phyloP scores from a whole-genome alignment of 164 flowering plant species.

The Piper betle region DNA sequence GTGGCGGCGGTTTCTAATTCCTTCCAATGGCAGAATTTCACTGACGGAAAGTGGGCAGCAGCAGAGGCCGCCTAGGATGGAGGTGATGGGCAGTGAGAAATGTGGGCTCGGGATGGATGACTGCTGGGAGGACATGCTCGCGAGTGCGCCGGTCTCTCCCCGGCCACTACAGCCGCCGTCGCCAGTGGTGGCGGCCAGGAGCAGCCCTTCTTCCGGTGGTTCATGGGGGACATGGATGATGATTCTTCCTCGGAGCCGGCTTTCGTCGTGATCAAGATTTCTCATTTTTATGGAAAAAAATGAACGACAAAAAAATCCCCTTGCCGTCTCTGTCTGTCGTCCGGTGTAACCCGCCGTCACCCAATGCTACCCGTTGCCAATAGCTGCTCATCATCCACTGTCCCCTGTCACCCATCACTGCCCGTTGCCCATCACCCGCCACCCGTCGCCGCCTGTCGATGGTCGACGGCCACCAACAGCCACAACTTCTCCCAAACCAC shows the following conservation, averaged over 20 bases:
- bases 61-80: conserved; percentile 21
- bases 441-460: too few relatives aligned
- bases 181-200: conserved; percentile 22
- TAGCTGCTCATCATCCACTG: too few relatives aligned
- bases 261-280: too few relatives aligned
- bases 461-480: too few relatives aligned
- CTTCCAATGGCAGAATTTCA: neutral
- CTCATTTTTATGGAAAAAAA: too few relatives aligned
- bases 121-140: conserved; percentile 37
- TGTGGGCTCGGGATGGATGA: conserved; percentile 58
- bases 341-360: too few relatives aligned
- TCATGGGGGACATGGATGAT: conserved; percentile 66
- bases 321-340: too few relatives aligned
- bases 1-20: conserved; percentile 37
- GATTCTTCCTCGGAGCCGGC: conserved; percentile 27
- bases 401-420: too few relatives aligned
- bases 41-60: conserved; percentile 13
- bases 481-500: too few relatives aligned
- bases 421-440: too few relatives aligned
- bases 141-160: conserved; percentile 19
- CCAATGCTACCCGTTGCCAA: too few relatives aligned
- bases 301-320: too few relatives aligned
- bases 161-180: neutral
- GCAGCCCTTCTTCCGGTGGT: conserved; percentile 49
- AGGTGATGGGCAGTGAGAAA: conserved; percentile 24